Evolutionary conservation across 768 basidiomycete genomes (phyloP).

Genomic region (Chlorophyllum brunneum): DNA sequence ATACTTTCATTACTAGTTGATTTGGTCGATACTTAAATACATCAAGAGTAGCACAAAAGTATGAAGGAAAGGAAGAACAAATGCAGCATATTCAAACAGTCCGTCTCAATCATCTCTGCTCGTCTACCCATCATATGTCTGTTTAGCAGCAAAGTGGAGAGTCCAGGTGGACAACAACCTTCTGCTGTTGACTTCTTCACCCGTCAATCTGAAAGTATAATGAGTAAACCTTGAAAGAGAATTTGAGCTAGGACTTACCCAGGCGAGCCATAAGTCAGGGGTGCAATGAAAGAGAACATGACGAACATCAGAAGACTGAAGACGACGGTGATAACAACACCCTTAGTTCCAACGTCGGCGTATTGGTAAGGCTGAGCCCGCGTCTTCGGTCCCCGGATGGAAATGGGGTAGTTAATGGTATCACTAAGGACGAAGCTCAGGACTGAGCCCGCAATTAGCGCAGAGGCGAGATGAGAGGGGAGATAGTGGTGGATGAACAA

Average conservation of each 20-base stretch:
- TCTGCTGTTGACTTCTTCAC: conserved; percentile 80
- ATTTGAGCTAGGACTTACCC: conserved; percentile 54
- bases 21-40: conserved; percentile 17
- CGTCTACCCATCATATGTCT: conserved; percentile 36
- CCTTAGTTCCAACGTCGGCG: conserved; percentile 76
- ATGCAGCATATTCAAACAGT: background rate
- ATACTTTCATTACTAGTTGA: background rate
- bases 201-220: conserved; percentile 58
- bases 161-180: conserved; percentile 89
- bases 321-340: conserved; percentile 55
- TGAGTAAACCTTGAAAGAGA: conserved; percentile 5
- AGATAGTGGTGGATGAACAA: conserved; percentile 98
- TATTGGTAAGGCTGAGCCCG: conserved; percentile 50
- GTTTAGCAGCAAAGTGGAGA: conserved; percentile 84
- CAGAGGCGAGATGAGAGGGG: conserved; percentile 91
- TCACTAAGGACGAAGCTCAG: conserved; percentile 89
- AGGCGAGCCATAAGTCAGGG: conserved; percentile 94
- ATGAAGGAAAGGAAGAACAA: conserved; percentile 9
- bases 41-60: conserved; percentile 18
- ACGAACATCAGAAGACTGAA: conserved; percentile 60
- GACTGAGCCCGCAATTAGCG: conserved; percentile 88
- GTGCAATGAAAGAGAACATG: conserved; percentile 74
- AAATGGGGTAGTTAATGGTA: conserved; percentile 88
- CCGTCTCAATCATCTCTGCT: conserved; percentile 5
- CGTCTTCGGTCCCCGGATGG: conserved; percentile 66